Evolutionary conservation across 176 grass and related monocot species (phyloP), one percentile per base, ranked within the genome.

Genomic region (Microstegium vimineum): DNA sequence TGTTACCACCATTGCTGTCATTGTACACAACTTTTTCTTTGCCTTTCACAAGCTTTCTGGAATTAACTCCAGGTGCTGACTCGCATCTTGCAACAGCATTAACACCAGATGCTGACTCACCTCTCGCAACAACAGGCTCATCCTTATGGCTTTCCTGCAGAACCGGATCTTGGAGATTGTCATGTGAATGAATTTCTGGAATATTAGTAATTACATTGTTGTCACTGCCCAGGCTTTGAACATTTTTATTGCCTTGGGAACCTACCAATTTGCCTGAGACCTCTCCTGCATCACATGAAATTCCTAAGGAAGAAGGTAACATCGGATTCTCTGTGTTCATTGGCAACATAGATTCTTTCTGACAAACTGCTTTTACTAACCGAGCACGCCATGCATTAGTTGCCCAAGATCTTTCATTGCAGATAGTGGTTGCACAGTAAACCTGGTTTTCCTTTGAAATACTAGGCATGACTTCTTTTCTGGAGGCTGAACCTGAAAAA

Each of bases 11-110:
- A 43, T 93, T 85, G 35, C 71, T 82, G 4, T 87, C 49, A 78
- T 89, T 74, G 37, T 83, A 70, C 27, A 86, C 27, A 70, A 93
- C 35, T 79, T 98, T 98, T 84, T 94, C 86, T 87, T 98, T 98
- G 47, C 90, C 90, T 34, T 94, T 98, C 52, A 75, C 82, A 65
- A 85, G 69, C 40, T 38, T 86, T 85, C 78, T 77, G 79, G 64
- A 33, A 80, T 51, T 73, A 80, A 79, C 54, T 64, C 42, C 54
- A 1, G 56, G 82, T 8, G 67, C 45, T 30, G 86, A 83, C 34
- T 85, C 65, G 17, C 47, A 80, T 80, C 51, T 80, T 36, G 32
- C 62, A 40, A 84, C 28, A 76, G 27, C 62, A 80, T 71, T 81
- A 30, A 66, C 33, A 74, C 57, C 40, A 38, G 69, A 80, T 66